Evolutionary conservation across 805 yeast species (phyloP).

Genomic region (Wickerhamiella brachini): DNA sequence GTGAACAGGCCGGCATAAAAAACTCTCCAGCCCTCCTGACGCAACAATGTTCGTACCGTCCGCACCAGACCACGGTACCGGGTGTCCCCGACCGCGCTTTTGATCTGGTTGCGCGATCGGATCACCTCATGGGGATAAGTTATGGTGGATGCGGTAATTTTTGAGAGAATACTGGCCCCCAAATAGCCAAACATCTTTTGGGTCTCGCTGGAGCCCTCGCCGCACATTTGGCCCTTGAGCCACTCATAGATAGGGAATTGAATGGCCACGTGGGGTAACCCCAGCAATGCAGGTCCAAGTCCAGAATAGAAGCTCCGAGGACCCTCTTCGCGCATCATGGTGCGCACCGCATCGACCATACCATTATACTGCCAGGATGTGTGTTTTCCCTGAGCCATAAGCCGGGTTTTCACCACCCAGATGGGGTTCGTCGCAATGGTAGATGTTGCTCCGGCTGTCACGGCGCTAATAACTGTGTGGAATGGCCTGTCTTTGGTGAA

Average conservation of each 20-base stretch:
- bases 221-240: constrained; percentile 35
- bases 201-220: constrained; percentile 10
- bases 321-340: constrained; percentile 74
- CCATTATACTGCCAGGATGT: constrained; percentile 45
- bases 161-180: constrained; percentile 63
- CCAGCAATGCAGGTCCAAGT: constrained; percentile 76
- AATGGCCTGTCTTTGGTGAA: constrained; percentile 5
- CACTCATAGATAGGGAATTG: constrained; percentile 91
- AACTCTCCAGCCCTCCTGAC: constrained; percentile 62
- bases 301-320: constrained; percentile 74
- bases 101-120: constrained; percentile 77
- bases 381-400: constrained; percentile 46
- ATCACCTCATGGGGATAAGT: constrained; percentile 95
- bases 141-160: constrained; percentile 74
- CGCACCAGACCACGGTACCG: constrained; percentile 25
- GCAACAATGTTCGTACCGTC: constrained; percentile 31
- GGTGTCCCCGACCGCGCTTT: constrained; percentile 19
- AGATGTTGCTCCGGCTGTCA: constrained; percentile 79
- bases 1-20: constrained; percentile 84
- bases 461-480: constrained; percentile 42
- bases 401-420: constrained; percentile 93
- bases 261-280: constrained; percentile 84
- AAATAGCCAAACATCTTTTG: constrained; percentile 32
- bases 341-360: constrained; percentile 68
- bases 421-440: constrained; percentile 75